Percentiles rank a stretch among this genome's conserved stretches.
These are phyloP conservation scores for Meyerozyma carpophila DNA, from an alignment of 1,139 yeast species.

Conservation along the genomic window DNA sequence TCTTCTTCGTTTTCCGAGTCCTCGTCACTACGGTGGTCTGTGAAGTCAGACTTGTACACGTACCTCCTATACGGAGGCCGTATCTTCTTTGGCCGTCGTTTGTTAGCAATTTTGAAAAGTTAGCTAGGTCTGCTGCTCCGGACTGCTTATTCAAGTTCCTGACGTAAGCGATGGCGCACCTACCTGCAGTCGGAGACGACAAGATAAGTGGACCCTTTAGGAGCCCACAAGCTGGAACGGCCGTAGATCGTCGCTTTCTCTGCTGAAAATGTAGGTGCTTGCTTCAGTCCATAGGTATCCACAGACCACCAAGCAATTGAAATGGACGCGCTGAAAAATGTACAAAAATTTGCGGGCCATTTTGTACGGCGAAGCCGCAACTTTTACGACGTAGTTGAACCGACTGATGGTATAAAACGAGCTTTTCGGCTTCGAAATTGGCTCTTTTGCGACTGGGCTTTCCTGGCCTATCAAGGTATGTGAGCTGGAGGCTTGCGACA, in stretches of 20 bases:
- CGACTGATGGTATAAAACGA: background rate
- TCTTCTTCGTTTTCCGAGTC: conserved; percentile 32
- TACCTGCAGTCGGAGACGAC: background rate
- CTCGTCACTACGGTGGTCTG: conserved; percentile 21
- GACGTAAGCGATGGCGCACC: background rate
- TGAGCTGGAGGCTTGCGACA: too few relatives aligned
- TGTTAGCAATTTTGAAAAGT: conserved; percentile 62
- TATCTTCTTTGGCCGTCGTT: conserved; percentile 76
- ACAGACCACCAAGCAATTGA: background rate
- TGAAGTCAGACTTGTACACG: conserved; percentile 56
- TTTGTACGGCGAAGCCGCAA: background rate
- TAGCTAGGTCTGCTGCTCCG: background rate
- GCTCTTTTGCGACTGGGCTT: too few relatives aligned
- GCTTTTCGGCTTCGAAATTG: too few relatives aligned
- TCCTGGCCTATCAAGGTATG: too few relatives aligned
- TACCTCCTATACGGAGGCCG: conserved; percentile 74
- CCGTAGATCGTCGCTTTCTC: background rate
- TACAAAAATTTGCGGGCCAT: background rate
- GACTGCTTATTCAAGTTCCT: background rate
- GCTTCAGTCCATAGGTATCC: background rate
- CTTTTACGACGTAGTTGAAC: background rate
- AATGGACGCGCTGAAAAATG: background rate
- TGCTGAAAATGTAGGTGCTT: background rate
- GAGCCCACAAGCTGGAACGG: background rate
- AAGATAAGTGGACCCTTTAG: background rate